Conservation (phyloP, 345 rosid species). For the Sapria himalayana region DNA sequence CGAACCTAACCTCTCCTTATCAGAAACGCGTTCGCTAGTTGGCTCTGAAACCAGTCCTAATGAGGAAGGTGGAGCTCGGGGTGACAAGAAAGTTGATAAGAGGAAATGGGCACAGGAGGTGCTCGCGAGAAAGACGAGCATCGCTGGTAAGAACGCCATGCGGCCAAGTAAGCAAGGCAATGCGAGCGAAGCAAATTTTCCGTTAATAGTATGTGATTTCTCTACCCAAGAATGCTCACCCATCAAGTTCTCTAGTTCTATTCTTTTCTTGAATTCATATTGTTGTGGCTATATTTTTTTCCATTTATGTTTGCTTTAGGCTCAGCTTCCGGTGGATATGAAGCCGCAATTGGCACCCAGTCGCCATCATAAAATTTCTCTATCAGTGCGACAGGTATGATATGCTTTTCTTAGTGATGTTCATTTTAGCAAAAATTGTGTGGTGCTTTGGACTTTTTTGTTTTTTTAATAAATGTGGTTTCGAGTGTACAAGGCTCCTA, state of each 20-base stretch:
- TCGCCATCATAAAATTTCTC: slow-evolving; percentile 63
- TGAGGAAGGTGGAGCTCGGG: slow-evolving; percentile 19
- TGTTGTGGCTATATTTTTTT: slow-evolving; percentile 1
- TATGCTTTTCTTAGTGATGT: no score
- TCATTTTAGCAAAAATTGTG: no score
- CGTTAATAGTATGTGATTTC: slow-evolving; percentile 42
- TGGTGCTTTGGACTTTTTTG: no score
- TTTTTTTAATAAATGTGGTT: no score
- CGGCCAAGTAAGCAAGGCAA: slow-evolving; percentile 34
- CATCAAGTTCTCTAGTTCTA: no score
- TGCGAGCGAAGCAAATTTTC: slow-evolving; percentile 64
- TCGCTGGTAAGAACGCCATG: slow-evolving; percentile 24
- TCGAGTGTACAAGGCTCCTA: no score
- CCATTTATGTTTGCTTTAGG: slow-evolving; percentile 28
- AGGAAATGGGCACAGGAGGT: slow-evolving; percentile 87
- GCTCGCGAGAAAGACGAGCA: slow-evolving; percentile 78
- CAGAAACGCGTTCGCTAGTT: slow-evolving; percentile 17
- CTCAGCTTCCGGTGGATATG: slow-evolving; percentile 76
- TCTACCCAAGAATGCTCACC: no score
- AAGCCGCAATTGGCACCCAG: slow-evolving; percentile 48
- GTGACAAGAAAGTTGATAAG: slow-evolving; percentile 55
- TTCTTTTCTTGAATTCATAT: no score
- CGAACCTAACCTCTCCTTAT: slow-evolving; percentile 9
- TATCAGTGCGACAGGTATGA: slow-evolving; percentile 76
- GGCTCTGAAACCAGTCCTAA: slow-evolving; percentile 16